phyloP scores from a whole-genome alignment of 192 early-diverging fungal species.

The Gaertneriomyces sp. region DNA sequence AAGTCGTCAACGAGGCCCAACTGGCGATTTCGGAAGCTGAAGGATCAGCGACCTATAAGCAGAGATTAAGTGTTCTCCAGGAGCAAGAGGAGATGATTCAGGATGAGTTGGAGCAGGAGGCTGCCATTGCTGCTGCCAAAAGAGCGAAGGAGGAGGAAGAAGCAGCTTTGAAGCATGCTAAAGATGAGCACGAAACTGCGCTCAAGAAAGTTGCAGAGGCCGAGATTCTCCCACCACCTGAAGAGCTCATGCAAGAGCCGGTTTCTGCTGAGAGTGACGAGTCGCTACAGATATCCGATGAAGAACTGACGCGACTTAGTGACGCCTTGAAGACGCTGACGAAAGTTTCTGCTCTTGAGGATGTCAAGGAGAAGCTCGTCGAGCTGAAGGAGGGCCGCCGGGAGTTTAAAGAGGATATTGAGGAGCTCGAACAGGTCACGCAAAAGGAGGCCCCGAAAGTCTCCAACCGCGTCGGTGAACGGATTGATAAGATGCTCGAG shows the following conservation, averaged over 20 bases:
- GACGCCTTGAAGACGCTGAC: slow-evolving; percentile 48
- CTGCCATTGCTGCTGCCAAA: slow-evolving; percentile 46
- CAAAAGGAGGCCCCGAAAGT: slow-evolving; percentile 55
- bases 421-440: slow-evolving; percentile 50
- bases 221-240: background rate
- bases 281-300: slow-evolving; percentile 31
- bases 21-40: slow-evolving; percentile 82
- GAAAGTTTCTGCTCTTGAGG: slow-evolving; percentile 42
- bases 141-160: slow-evolving; percentile 61
- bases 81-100: slow-evolving; percentile 97
- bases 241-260: slow-evolving; percentile 1
- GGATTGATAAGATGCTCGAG: slow-evolving; percentile 76
- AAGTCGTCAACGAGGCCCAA: slow-evolving; percentile 81
- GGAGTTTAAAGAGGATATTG: slow-evolving; percentile 53
- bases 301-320: slow-evolving; percentile 41
- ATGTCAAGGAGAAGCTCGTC: slow-evolving; percentile 41
- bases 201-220: slow-evolving; percentile 5
- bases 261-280: slow-evolving; percentile 10
- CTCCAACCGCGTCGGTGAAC: slow-evolving; percentile 55
- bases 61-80: slow-evolving; percentile 88
- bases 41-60: slow-evolving; percentile 86
- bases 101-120: slow-evolving; percentile 87
- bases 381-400: slow-evolving; percentile 47
- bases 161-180: slow-evolving; percentile 35
- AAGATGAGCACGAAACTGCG: slow-evolving; percentile 24